phyloP scores from a whole-genome alignment of 2,329 filamentous ascomycete species.

The Apiospora phragmitis region DNA sequence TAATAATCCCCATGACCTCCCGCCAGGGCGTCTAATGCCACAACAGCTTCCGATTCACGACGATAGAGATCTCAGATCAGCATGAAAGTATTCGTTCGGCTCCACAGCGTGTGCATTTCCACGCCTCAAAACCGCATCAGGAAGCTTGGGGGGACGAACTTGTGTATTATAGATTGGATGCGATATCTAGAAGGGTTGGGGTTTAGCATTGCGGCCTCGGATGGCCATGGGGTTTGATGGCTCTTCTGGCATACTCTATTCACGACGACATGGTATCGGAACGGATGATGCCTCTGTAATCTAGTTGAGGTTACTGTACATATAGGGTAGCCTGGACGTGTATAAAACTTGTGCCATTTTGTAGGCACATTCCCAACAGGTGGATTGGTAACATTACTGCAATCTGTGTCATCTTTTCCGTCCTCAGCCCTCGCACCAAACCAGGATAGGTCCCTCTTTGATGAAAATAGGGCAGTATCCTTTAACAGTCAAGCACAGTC shows the following conservation, averaged over 20 bases:
- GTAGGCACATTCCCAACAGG: neutral
- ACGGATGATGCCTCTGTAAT: slow-evolving; percentile 14
- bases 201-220: slow-evolving; percentile 16
- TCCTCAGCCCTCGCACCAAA: neutral
- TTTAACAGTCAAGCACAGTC: neutral
- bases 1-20: slow-evolving; percentile 4
- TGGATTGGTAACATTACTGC: neutral
- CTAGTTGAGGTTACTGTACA: slow-evolving; percentile 16
- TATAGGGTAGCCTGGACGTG: slow-evolving; percentile 15
- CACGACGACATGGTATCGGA: slow-evolving; percentile 11
- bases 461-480: neutral
- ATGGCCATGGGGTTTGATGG: slow-evolving; percentile 11
- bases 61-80: slow-evolving; percentile 6
- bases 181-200: slow-evolving; percentile 16
- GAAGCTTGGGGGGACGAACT: neutral
- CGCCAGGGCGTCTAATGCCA: neutral
- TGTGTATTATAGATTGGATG: slow-evolving; percentile 17
- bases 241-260: slow-evolving; percentile 12
- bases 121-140: neutral
- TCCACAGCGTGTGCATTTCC: neutral
- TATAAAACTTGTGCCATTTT: slow-evolving; percentile 14
- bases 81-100: slow-evolving; percentile 6
- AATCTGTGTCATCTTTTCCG: neutral
- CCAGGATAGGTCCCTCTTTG: neutral
- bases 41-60: neutral